phyloP scores from a whole-genome alignment of 2,329 filamentous ascomycete species.

The Elsinoe batatas region DNA sequence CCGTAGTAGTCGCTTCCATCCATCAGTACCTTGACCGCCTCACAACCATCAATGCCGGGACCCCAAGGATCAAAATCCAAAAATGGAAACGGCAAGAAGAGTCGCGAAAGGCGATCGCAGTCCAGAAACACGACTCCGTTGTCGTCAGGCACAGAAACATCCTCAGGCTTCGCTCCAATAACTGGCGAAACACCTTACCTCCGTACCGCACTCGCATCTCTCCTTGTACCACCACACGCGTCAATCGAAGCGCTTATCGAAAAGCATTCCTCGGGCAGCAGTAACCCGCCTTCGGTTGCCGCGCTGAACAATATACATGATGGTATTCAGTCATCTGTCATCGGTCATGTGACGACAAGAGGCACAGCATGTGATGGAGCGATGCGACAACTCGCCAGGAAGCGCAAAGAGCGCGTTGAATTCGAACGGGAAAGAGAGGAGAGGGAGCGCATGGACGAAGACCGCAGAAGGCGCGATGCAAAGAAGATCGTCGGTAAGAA shows the following conservation, averaged over 20 bases:
- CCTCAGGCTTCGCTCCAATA: constrained; percentile 53
- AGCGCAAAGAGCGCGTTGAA: constrained; percentile 51
- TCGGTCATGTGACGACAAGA: constrained; percentile 39
- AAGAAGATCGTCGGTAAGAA: constrained; percentile 40
- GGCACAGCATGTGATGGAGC: constrained; percentile 60
- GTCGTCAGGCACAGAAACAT: constrained; percentile 34
- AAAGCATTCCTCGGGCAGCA: constrained; percentile 45
- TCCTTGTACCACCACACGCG: constrained; percentile 48
- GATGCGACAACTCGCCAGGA: constrained; percentile 59
- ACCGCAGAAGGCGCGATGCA: constrained; percentile 24
- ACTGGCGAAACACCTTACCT: constrained; percentile 49
- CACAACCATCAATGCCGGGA: neutral
- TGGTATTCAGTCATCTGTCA: constrained; percentile 50
- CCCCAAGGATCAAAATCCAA: constrained; percentile 23
- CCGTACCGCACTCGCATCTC: constrained; percentile 43
- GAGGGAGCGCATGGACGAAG: constrained; percentile 43
- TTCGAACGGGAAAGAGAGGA: constrained; percentile 44
- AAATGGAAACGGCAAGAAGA: constrained; percentile 18
- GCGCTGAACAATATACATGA: constrained; percentile 55
- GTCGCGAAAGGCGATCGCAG: constrained; percentile 53
- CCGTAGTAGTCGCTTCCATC: too few species aligned
- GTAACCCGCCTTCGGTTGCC: constrained; percentile 46
- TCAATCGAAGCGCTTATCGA: constrained; percentile 63
- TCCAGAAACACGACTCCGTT: constrained; percentile 73
- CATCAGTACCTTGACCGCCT: too few species aligned